A percentile compares a stretch with the other conserved stretches of the same genome.
Evolutionary conservation across 1,284 basidiomycete genomes (phyloP).

Genomic region (Cystobasidium sp.): DNA sequence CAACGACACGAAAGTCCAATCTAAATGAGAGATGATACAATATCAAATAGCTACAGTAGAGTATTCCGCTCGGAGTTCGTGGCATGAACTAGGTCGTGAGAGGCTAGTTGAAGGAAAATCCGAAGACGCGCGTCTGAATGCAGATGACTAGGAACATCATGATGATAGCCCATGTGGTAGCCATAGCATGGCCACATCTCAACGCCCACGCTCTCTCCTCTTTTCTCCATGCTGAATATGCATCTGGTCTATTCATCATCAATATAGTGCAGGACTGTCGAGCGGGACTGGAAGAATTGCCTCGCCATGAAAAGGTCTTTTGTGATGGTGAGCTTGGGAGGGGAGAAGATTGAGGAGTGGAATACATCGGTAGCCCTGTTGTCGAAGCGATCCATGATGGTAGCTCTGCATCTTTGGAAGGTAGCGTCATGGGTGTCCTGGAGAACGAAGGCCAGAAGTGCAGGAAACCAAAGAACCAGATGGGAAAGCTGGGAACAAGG

Average conservation of each 20-base stretch:
- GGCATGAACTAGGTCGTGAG: no score
- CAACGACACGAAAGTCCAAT: background rate
- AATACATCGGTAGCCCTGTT: background rate
- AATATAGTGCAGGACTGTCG: slow-evolving; percentile 7
- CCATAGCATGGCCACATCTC: slow-evolving; percentile 35
- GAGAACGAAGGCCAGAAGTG: slow-evolving; percentile 28
- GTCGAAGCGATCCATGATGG: slow-evolving; percentile 25
- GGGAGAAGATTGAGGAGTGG: background rate
- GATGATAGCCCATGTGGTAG: slow-evolving; percentile 10
- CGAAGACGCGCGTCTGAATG: slow-evolving; percentile 15
- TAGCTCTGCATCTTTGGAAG: background rate
- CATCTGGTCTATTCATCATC: slow-evolving; percentile 22
- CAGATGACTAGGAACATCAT: slow-evolving; percentile 14
- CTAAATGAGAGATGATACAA: background rate
- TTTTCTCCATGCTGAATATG: slow-evolving; percentile 21
- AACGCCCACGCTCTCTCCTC: slow-evolving; percentile 40
- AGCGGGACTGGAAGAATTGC: background rate
- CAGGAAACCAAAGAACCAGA: slow-evolving; percentile 38
- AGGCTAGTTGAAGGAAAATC: background rate
- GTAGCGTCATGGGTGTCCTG: background rate
- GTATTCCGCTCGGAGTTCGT: background rate
- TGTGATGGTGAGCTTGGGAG: background rate
- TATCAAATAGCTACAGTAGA: background rate
- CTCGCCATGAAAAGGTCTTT: slow-evolving; percentile 4
- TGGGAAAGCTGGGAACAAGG: slow-evolving; percentile 20